Evolutionary conservation across 495 filamentous ascomycete genomes (phyloP).

Genomic region (Tuber melanosporum): DNA sequence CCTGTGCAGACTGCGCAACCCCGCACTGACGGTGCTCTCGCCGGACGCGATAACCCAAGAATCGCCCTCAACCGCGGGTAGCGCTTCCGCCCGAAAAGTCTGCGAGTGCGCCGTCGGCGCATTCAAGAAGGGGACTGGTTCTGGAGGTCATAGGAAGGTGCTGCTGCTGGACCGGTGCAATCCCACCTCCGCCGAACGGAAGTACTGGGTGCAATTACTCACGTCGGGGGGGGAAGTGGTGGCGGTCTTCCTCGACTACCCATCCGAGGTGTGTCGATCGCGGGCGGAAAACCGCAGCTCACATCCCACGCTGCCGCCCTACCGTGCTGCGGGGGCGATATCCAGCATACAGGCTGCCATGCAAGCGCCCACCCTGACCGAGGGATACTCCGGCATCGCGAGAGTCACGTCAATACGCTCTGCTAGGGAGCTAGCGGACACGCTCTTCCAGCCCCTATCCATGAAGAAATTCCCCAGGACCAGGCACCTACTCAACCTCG

Average conservation of each 20-base stretch:
- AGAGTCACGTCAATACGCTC: constrained; percentile 3
- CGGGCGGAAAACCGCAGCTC: constrained; percentile 15
- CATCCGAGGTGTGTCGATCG: constrained; percentile 7
- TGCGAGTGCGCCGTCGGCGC: constrained; percentile 17
- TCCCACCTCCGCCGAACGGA: constrained; percentile 18
- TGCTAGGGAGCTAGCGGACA: constrained; percentile 16
- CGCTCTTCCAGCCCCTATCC: not conserved
- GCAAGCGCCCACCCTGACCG: constrained; percentile 11
- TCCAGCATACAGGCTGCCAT: constrained; percentile 12
- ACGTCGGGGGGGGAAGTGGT: constrained; percentile 5
- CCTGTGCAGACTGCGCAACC: constrained; percentile 14
- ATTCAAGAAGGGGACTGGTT: constrained; percentile 6
- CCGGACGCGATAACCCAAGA: constrained; percentile 12
- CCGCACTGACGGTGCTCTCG: constrained; percentile 4
- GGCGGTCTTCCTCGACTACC: constrained; percentile 23
- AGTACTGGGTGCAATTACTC: constrained; percentile 6
- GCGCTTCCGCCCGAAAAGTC: constrained; percentile 4
- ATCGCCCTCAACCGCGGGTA: not conserved
- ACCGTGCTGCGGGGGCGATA: constrained; percentile 14
- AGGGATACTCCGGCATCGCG: constrained; percentile 26
- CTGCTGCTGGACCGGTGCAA: constrained; percentile 27
- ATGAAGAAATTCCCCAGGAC: constrained; percentile 25
- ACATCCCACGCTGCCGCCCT: constrained; percentile 23
- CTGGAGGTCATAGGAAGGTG: constrained; percentile 3
- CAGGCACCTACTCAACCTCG: constrained; percentile 24